Evolutionary conservation across 225 moss, liverwort and hornwort species (phyloP).

Genomic region (Rhytidiadelphus loreus): DNA sequence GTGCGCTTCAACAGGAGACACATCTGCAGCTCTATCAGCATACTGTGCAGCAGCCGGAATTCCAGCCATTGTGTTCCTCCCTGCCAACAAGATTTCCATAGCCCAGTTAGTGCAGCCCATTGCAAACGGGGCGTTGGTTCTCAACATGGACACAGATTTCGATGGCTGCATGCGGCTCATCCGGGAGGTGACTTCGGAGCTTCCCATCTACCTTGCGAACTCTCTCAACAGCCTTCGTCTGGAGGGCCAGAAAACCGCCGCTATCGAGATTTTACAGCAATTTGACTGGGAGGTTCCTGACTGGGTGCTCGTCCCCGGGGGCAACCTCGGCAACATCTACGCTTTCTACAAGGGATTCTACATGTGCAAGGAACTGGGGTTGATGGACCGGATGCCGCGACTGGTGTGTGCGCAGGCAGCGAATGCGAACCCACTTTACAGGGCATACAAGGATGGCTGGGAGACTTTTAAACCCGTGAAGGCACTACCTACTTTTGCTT

Average conservation of each 20-base stretch:
- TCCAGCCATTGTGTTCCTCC: constrained; percentile 50
- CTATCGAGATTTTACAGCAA: constrained; percentile 41
- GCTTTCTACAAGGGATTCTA: constrained; percentile 51
- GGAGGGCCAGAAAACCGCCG: constrained; percentile 57
- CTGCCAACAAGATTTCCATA: constrained; percentile 47
- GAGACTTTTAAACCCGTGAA: constrained; percentile 33
- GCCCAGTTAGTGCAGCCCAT: constrained; percentile 52
- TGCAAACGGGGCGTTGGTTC: constrained; percentile 39
- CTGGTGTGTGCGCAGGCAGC: constrained; percentile 46
- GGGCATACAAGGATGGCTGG: constrained; percentile 49
- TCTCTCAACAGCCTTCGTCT: constrained; percentile 48
- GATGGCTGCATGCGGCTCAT: constrained; percentile 58
- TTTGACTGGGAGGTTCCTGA: constrained; percentile 58
- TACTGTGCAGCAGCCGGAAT: constrained; percentile 49
- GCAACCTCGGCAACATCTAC: constrained; percentile 51
- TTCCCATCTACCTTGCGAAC: constrained; percentile 53
- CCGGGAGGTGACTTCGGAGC: constrained; percentile 45
- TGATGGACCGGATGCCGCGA: constrained; percentile 47
- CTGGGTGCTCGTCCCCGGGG: constrained; percentile 50
- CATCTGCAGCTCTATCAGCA: constrained; percentile 46
- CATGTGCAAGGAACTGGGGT: constrained; percentile 53
- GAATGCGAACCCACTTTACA: constrained; percentile 43
- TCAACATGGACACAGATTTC: constrained; percentile 50
- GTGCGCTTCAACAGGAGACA: constrained; percentile 51
- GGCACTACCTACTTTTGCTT: constrained; percentile 42